Evolutionary conservation across 2,329 filamentous ascomycete species (phyloP), one percentile per base, ranked within the genome.

Genomic region (Colletotrichum sp.): DNA sequence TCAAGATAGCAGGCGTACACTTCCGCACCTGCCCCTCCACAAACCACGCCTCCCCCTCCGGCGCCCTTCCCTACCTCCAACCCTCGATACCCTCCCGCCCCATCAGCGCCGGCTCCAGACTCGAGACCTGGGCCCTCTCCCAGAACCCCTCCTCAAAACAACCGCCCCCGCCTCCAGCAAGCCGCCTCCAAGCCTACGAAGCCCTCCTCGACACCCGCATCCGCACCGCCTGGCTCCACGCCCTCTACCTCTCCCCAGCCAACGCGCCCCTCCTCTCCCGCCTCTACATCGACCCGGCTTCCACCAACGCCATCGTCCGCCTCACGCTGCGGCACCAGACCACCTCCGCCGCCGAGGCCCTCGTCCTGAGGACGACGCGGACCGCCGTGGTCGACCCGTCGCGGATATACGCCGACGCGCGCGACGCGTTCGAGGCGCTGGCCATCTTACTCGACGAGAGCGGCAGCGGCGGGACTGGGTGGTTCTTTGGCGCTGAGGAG

Each of bases 21-120:
- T 94, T 96, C 83, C 87, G 88, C 69, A 87, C 93, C 67, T 87
- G 92, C 8, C 86, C 95, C 6, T 98, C 96, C 6, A 98, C 92
- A 80, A 99, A 99, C 84, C 97, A 99, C 87, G 96, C 96, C 67
- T 98, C 96, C 3, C 96, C 96, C 0, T 94, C 93, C 26, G 96
- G 96, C 74, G 90, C 93, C n/a, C 90, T 99, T 16, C 97, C 97
- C 1, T 99, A 98, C 85, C 90, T 99, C 59, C 89, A 96, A 10
- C 93, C 94, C 12, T 10, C 83, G 79, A 69, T 81, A 79, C 76
- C 83, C 30, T 79, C 81, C 24, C 78, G 77, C 21, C 89, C 91
- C 3, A 85, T 96, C 6, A 85, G 92, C 1, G 91, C 93, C 4
- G 90, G 87, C 63, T 73, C 78, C 78, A 94, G 93, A 80, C 87